Evolutionary conservation across 2,329 filamentous ascomycete species (phyloP).

Genomic region (Leptosphaerulina australis): DNA sequence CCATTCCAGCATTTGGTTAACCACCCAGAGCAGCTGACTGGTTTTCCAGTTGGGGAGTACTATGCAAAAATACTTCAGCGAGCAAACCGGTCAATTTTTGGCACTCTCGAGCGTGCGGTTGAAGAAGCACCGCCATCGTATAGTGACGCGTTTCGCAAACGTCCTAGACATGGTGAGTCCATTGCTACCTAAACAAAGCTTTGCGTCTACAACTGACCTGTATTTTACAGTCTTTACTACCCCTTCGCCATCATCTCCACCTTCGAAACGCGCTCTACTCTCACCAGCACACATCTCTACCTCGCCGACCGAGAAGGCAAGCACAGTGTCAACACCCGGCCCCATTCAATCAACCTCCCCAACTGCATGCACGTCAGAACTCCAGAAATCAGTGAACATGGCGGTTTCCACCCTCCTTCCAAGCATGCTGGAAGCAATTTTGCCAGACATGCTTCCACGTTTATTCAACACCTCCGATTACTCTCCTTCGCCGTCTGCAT

Average conservation of each 20-base stretch:
- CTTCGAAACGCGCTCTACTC: conserved; percentile 19
- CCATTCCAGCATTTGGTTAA: conserved; percentile 14
- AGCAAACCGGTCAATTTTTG: conserved; percentile 18
- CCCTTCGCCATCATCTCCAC: conserved; percentile 10
- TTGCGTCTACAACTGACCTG: not conserved
- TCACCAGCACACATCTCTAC: too few relatives aligned
- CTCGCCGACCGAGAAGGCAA: too few relatives aligned
- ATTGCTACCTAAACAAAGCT: not conserved
- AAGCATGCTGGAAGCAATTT: too few relatives aligned
- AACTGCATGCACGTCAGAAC: too few relatives aligned
- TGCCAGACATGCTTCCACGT: too few relatives aligned
- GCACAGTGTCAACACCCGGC: too few relatives aligned
- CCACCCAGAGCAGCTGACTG: conserved; percentile 16
- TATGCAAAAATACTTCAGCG: conserved; percentile 4
- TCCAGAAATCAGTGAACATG: too few relatives aligned
- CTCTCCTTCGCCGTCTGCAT: too few relatives aligned
- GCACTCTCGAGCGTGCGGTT: not conserved
- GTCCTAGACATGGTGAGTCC: conserved; percentile 20
- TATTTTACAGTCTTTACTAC: conserved; percentile 6
- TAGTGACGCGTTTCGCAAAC: conserved; percentile 14
- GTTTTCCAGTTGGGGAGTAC: conserved; percentile 11
- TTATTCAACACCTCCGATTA: too few relatives aligned
- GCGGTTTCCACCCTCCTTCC: too few relatives aligned
- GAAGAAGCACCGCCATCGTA: conserved; percentile 21
- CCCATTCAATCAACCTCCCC: too few relatives aligned